phyloP scores from a whole-genome alignment of 1,139 yeast species.

The Diutina rugosa region DNA sequence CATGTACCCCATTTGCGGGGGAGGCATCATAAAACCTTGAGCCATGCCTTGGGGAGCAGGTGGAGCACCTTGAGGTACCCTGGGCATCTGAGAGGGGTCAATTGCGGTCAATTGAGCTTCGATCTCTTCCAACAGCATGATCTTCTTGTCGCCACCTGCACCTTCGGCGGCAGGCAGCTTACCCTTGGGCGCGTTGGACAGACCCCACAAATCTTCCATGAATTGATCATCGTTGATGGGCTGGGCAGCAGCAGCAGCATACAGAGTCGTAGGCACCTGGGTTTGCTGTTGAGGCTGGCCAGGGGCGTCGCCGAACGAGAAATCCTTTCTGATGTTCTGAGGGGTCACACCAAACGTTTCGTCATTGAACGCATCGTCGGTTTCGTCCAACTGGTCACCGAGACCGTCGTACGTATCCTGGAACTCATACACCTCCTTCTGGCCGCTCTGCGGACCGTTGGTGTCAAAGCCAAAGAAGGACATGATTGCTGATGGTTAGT shows the following conservation, averaged over 20 bases:
- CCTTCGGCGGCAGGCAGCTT: slow-evolving; percentile 4
- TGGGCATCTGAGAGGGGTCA: slow-evolving; percentile 14
- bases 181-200: slow-evolving; percentile 7
- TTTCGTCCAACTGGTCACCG: slow-evolving; percentile 51
- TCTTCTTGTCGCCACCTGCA: slow-evolving; percentile 17
- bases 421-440: slow-evolving; percentile 42
- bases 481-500: slow-evolving; percentile 15
- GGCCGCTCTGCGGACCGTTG: slow-evolving; percentile 18
- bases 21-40: slow-evolving; percentile 4
- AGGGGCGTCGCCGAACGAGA: slow-evolving; percentile 49
- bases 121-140: slow-evolving; percentile 60
- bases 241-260: slow-evolving; percentile 11
- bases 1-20: slow-evolving; percentile 4
- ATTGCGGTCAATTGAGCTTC: slow-evolving; percentile 57
- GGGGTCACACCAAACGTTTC: slow-evolving; percentile 72
- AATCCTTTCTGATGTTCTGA: slow-evolving; percentile 50
- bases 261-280: slow-evolving; percentile 3
- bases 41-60: slow-evolving; percentile 10
- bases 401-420: slow-evolving; percentile 79
- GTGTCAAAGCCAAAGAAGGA: slow-evolving; percentile 50
- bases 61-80: slow-evolving; percentile 7
- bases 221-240: slow-evolving; percentile 29
- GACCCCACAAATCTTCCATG: slow-evolving; percentile 39
- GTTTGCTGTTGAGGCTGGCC: slow-evolving; percentile 12
- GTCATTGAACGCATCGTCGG: slow-evolving; percentile 72